Percentiles rank a stretch among this genome's conserved stretches.
phyloP scores from a whole-genome alignment of 169 alveolate species.

The Eimeria maxima region DNA sequence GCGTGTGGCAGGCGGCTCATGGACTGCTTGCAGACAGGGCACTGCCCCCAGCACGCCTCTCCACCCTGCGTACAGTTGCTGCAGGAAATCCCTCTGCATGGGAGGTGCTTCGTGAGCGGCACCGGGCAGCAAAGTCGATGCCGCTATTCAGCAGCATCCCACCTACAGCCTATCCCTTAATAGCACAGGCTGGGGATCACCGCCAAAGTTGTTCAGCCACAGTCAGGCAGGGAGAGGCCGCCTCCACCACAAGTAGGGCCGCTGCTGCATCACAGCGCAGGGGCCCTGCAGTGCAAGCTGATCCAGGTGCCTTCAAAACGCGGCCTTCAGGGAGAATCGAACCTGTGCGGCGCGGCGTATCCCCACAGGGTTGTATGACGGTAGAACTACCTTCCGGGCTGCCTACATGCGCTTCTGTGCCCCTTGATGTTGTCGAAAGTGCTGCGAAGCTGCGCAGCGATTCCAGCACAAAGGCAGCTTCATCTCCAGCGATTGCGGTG shows the following conservation, averaged over 20 bases:
- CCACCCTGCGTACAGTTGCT: constrained; percentile 60
- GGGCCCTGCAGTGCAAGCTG: background rate
- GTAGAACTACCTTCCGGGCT: constrained; percentile 22
- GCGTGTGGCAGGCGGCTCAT: constrained; percentile 80
- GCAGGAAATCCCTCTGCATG: constrained; percentile 71
- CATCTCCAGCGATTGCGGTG: background rate
- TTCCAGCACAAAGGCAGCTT: background rate
- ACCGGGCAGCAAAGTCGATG: constrained; percentile 79
- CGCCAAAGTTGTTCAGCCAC: background rate
- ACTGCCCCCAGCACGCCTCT: constrained; percentile 55
- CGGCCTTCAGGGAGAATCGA: constrained; percentile 4
- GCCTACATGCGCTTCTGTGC: background rate
- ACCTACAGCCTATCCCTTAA: constrained; percentile 43
- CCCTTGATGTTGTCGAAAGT: background rate
- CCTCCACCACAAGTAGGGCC: background rate
- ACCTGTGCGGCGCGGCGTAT: background rate
- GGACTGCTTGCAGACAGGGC: constrained; percentile 63
- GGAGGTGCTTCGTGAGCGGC: constrained; percentile 77
- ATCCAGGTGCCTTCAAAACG: background rate
- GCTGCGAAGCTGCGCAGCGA: background rate
- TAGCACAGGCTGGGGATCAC: background rate
- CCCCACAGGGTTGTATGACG: background rate
- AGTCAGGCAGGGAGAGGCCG: background rate
- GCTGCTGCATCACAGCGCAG: constrained; percentile 5
- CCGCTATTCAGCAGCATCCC: constrained; percentile 83